Evolutionary conservation across 1,284 basidiomycete genomes (phyloP).

Genomic region (Pseudozyma pruni): DNA sequence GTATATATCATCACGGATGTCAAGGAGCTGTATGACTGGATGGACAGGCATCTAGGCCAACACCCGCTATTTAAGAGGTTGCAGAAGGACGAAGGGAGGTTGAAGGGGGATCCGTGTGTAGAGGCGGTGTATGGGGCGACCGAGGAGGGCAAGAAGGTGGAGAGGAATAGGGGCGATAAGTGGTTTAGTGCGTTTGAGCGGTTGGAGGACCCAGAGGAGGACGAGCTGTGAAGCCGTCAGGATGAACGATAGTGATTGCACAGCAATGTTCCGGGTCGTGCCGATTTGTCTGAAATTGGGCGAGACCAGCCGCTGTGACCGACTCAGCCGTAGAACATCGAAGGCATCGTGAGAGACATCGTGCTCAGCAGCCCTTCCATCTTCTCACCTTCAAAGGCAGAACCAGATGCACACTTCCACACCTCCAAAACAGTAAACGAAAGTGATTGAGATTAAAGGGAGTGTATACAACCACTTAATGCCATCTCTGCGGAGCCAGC

Average conservation of each 20-base stretch:
- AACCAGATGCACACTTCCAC: too few relatives aligned
- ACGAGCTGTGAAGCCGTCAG: too few relatives aligned
- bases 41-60: constrained; percentile 83
- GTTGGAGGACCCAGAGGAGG: constrained; percentile 42
- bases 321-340: too few relatives aligned
- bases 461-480: not conserved
- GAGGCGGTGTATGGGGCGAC: constrained; percentile 69
- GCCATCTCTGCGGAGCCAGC: constrained; percentile 38
- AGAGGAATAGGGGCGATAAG: constrained; percentile 88
- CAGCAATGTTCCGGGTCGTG: too few relatives aligned
- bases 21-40: constrained; percentile 92
- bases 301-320: too few relatives aligned
- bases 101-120: constrained; percentile 71
- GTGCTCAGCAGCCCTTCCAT: too few relatives aligned
- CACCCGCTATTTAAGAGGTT: constrained; percentile 89
- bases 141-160: constrained; percentile 97
- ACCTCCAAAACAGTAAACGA: not conserved
- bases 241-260: too few relatives aligned
- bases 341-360: too few relatives aligned
- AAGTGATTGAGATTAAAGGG: not conserved
- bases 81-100: constrained; percentile 73
- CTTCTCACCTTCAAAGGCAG: too few relatives aligned
- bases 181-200: constrained; percentile 83
- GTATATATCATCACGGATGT: constrained; percentile 99
- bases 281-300: too few relatives aligned